These are phyloP conservation scores for Zygotorulaspora mrakii DNA, from an alignment of 1,139 yeast genomes.

Conservation along the genomic window DNA sequence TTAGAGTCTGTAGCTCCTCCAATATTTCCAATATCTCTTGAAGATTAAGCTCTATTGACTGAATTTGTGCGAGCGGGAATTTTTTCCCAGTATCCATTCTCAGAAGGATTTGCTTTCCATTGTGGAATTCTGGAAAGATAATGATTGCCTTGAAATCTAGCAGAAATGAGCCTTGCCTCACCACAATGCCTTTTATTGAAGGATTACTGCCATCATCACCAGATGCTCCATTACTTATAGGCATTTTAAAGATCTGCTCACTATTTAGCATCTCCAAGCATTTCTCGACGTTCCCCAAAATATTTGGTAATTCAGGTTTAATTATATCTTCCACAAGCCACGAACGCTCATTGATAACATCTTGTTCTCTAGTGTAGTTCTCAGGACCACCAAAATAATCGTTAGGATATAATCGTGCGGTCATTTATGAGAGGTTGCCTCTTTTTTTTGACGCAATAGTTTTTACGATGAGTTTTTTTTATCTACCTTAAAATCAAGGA, in stretches of 20 bases:
- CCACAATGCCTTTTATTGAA: constrained; percentile 30
- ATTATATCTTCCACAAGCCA: constrained; percentile 40
- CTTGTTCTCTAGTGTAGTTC: constrained; percentile 12
- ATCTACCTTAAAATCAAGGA: neutral
- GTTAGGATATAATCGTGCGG: constrained; percentile 32
- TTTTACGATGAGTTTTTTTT: neutral
- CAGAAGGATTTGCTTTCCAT: constrained; percentile 28
- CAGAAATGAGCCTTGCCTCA: constrained; percentile 30
- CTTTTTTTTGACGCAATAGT: neutral
- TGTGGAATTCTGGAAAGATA: constrained; percentile 31
- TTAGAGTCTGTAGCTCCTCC: constrained; percentile 23
- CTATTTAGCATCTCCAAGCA: constrained; percentile 37
- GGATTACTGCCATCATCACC: constrained; percentile 20
- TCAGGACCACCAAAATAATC: constrained; percentile 23
- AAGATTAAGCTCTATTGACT: constrained; percentile 20
- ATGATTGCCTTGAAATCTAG: constrained; percentile 32
- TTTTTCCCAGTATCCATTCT: constrained; percentile 26
- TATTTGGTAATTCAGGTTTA: constrained; percentile 39
- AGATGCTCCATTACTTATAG: constrained; percentile 30
- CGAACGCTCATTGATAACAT: constrained; percentile 24
- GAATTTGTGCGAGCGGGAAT: constrained; percentile 27
- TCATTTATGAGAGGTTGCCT: constrained; percentile 21
- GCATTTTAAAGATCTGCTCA: constrained; percentile 33
- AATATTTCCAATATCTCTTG: constrained; percentile 18
- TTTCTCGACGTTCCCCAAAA: constrained; percentile 37